Evolutionary conservation across 139 green algal species (phyloP).

Genomic region (Tetraselmis striata): DNA sequence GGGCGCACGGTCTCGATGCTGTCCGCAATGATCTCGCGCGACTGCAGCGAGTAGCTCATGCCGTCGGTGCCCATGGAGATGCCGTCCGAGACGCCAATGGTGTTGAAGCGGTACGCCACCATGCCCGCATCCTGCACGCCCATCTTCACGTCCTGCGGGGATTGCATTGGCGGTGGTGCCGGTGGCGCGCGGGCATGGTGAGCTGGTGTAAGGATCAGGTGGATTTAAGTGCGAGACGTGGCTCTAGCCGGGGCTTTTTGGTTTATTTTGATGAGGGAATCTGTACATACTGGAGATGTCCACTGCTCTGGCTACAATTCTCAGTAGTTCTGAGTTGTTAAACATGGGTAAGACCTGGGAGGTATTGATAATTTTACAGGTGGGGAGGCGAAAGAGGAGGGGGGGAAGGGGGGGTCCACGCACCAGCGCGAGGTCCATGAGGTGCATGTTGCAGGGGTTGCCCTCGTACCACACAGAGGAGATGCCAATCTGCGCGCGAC

Average conservation of each 20-base stretch:
- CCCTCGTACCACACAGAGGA: conserved; percentile 96
- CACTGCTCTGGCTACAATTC: too few species aligned
- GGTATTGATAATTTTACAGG: too few species aligned
- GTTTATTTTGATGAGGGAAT: too few species aligned
- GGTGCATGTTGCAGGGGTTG: conserved; percentile 99
- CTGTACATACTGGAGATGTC: too few species aligned
- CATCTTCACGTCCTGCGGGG: background rate
- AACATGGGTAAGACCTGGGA: too few species aligned
- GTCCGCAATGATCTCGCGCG: conserved; percentile 78
- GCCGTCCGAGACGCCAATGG: conserved; percentile 87
- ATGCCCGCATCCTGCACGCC: conserved; percentile 52
- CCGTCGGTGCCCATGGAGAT: conserved; percentile 98
- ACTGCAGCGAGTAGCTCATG: conserved; percentile 89
- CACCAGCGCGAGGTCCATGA: conserved; percentile 74
- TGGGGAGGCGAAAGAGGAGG: too few species aligned
- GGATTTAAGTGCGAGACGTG: too few species aligned
- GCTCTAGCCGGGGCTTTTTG: too few species aligned
- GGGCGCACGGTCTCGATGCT: conserved; percentile 88
- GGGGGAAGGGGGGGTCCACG: background rate
- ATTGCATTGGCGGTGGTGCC: too few species aligned
- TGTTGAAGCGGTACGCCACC: conserved; percentile 83
- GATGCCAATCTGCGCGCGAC: conserved; percentile 83
- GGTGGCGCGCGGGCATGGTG: too few species aligned
- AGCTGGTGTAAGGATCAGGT: too few species aligned
- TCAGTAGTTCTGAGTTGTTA: too few species aligned